Conservation (phyloP, 805 yeast genomes). For the Metschnikowia reukaufii region DNA sequence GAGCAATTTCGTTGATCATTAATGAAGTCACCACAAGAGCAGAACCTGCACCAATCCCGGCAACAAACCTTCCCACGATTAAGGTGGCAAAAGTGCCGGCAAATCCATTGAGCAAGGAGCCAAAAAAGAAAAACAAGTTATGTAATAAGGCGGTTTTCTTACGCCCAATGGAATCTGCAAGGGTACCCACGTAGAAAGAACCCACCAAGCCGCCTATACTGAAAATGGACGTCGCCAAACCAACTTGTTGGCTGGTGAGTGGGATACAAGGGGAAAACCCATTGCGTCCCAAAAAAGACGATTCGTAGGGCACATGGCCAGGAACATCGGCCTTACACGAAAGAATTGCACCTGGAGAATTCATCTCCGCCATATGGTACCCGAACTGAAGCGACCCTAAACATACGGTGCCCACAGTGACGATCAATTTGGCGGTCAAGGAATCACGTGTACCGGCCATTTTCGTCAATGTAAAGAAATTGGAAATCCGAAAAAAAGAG, state of each 20-base stretch:
- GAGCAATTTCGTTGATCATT: conserved; percentile 77
- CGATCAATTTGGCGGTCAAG: conserved; percentile 35
- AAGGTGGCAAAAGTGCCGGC: conserved; percentile 46
- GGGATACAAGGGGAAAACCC: conserved; percentile 54
- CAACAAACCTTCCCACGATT: conserved; percentile 66
- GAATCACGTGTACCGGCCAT: conserved; percentile 3
- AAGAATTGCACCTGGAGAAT: conserved; percentile 78
- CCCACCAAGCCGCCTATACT: conserved; percentile 84
- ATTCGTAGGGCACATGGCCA: conserved; percentile 30
- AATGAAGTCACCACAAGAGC: conserved; percentile 85
- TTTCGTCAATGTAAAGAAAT: neutral
- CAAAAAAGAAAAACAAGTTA: conserved; percentile 52
- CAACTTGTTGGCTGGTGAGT: conserved; percentile 57
- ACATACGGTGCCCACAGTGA: conserved; percentile 59
- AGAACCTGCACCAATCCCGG: conserved; percentile 87
- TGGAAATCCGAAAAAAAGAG: neutral
- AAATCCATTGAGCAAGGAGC: conserved; percentile 60
- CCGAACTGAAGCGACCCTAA: conserved; percentile 88
- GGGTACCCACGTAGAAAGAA: conserved; percentile 62
- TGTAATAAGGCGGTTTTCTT: conserved; percentile 52
- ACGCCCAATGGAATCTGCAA: conserved; percentile 70
- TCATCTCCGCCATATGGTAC: conserved; percentile 90
- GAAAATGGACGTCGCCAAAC: conserved; percentile 74
- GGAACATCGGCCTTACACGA: conserved; percentile 50
- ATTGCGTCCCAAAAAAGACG: conserved; percentile 42